Base-by-base conservation (phyloP, 257 asterid genomes). In the Solanum pimpinellifolium region DNA sequence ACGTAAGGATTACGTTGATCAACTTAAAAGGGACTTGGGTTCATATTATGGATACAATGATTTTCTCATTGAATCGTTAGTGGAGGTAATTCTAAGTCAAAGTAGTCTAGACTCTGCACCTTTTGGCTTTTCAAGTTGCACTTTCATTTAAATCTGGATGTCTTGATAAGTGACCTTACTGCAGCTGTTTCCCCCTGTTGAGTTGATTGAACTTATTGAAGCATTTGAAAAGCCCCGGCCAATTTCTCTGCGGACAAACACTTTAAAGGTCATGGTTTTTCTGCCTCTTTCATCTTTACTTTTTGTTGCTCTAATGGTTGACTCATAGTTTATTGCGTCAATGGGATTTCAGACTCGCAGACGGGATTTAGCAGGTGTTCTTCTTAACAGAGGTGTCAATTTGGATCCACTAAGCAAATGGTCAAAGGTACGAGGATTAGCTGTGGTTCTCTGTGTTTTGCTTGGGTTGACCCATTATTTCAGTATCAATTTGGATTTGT, bases 191-290 rank as follows among this genome's bases (percentile, higher is more conserved):
- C 98, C 99, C 10, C 94, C 84, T 88, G 95, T 92, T 91, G 99
- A 97, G 83, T 95, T 97, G 82, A 91, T 95, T 98, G 98, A 97
- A 91, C 98, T 97, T 70, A 92, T 95, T 89, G 99, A 97, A 92
- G 95, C 99, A 84, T 93, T 94, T 91, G 99, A 95, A 92, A 97
- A 97, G 94, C 98, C 97, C 69, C 92, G 99, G 68, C 99, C 99
- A 37, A 94, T 93, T 72, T 94, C 96, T 88, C 88, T 97, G 44
- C 96, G 98, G 20, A 91, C 99, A 59, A 97, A 97, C 89, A 97
- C 99, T 86, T 89, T 97, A 86, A 97, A 97, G 95, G 98, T 97
- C 88, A 83, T 3, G 73, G 21, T 14, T 44, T 42, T n/a, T 78
- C 84, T 77, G 21, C 23, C 62, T 27, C 76, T 37, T 25, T 15